These are phyloP conservation scores for Dactylellina cionopaga DNA, from an alignment of 2,329 filamentous ascomycete genomes.

Conservation along the genomic window DNA sequence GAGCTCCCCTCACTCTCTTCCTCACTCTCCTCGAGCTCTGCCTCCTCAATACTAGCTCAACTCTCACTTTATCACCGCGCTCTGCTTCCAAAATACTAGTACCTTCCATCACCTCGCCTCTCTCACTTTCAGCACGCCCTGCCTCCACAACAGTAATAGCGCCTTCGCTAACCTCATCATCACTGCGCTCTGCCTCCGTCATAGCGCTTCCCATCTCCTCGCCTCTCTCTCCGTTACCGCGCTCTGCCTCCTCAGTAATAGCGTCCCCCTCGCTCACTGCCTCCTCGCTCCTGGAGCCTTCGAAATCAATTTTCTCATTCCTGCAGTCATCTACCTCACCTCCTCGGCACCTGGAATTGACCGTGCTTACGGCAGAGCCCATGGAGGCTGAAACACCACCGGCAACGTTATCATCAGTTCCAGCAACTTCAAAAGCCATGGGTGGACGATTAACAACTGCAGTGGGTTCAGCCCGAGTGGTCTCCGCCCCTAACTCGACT, in stretches of 20 bases:
- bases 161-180: background rate
- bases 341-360: background rate
- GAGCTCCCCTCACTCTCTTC: slow-evolving; percentile 58
- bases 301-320: background rate
- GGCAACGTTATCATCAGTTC: background rate
- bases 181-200: background rate
- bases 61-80: background rate
- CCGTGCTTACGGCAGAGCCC: background rate
- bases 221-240: background rate
- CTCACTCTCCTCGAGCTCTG: slow-evolving; percentile 45
- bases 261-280: slow-evolving; percentile 6
- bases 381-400: background rate
- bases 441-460: background rate
- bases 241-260: background rate
- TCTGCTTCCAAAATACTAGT: background rate
- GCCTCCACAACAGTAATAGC: background rate
- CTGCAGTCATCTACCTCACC: background rate
- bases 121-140: background rate
- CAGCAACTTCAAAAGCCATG: slow-evolving; percentile 16
- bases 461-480: background rate
- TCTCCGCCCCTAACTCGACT: background rate
- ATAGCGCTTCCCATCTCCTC: background rate
- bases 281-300: background rate
- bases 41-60: background rate
- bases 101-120: background rate